phyloP scores from a whole-genome alignment of 306 rosid species.

The Cucurbita moschata region DNA sequence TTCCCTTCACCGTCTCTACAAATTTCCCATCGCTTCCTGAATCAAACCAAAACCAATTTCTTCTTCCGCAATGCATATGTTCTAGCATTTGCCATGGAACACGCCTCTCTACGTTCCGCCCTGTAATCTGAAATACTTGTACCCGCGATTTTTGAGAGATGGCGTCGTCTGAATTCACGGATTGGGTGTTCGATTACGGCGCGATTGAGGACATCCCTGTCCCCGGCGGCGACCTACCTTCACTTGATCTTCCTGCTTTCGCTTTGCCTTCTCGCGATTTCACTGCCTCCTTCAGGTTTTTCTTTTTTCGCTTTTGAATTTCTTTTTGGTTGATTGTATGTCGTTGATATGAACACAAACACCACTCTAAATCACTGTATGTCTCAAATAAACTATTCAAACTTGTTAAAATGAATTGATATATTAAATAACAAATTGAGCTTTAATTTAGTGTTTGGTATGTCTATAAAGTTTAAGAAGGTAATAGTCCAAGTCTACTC shows the following conservation, averaged over 20 bases:
- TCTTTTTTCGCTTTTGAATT: neutral
- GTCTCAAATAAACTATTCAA: too few relatives aligned
- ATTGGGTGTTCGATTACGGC: conserved; percentile 47
- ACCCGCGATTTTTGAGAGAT: conserved; percentile 7
- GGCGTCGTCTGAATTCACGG: conserved; percentile 30
- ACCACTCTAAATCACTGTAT: too few relatives aligned
- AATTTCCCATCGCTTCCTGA: neutral
- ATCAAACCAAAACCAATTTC: neutral
- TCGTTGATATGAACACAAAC: neutral
- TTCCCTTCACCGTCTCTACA: neutral
- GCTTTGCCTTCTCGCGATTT: conserved; percentile 36
- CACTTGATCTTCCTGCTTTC: conserved; percentile 27
- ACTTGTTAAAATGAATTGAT: too few relatives aligned
- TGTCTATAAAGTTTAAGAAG: too few relatives aligned
- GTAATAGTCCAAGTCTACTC: too few relatives aligned
- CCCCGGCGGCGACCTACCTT: conserved; percentile 14
- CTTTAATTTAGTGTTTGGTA: neutral
- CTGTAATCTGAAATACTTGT: neutral
- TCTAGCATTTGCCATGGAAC: neutral
- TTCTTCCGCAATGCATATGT: neutral
- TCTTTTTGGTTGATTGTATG: neutral
- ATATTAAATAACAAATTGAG: too few relatives aligned
- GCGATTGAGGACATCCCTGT: conserved; percentile 36
- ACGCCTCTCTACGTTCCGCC: neutral
- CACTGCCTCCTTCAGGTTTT: conserved; percentile 21